phyloP scores from a whole-genome alignment of 768 basidiomycete genomes.

The Suillus weaverae region DNA sequence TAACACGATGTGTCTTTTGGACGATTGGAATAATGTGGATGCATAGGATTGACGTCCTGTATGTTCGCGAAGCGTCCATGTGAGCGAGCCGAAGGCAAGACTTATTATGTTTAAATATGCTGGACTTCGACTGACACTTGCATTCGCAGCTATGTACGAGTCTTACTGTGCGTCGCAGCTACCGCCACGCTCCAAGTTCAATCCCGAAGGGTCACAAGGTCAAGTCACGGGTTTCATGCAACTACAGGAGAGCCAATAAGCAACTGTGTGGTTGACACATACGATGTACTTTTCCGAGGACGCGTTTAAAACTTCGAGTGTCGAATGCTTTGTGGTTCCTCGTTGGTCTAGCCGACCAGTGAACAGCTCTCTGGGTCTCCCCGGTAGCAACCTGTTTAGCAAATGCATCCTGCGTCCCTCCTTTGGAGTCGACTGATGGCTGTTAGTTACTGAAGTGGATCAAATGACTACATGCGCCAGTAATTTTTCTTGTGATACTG shows the following conservation, averaged over 20 bases:
- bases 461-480: neutral
- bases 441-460: neutral
- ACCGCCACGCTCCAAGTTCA: neutral
- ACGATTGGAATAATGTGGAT: neutral
- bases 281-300: neutral
- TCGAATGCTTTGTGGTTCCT: neutral
- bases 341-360: neutral
- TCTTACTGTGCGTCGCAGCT: neutral
- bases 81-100: neutral
- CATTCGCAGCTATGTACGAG: neutral
- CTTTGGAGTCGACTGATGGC: neutral
- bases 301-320: neutral
- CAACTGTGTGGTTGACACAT: no score
- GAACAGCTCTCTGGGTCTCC: neutral
- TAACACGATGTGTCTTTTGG: no score
- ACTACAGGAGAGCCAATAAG: no score
- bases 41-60: neutral
- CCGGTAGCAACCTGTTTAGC: neutral
- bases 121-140: neutral
- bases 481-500: neutral
- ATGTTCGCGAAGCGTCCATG: neutral
- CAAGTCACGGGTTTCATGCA: no score
- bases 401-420: neutral
- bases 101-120: neutral
- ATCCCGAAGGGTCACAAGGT: neutral